Percentiles rank a stretch among this genome's conserved stretches.
Evolutionary conservation across 345 rosid species (phyloP).

Genomic region (Melaleuca alternifolia): DNA sequence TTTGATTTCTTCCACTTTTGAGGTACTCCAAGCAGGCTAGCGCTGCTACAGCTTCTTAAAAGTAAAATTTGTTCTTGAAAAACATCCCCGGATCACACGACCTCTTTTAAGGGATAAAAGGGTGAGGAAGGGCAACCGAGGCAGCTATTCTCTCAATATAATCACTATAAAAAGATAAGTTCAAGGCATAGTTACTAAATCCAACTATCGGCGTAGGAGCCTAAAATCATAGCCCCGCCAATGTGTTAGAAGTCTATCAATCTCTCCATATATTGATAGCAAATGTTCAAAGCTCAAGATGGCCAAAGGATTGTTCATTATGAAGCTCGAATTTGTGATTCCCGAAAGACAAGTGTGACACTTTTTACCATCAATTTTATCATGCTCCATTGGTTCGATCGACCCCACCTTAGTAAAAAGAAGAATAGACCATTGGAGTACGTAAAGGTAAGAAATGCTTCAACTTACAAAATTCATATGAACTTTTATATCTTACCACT

Average conservation of each 20-base stretch:
- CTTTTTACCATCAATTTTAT: neutral
- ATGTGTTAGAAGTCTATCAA: neutral
- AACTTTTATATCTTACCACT: too few species aligned
- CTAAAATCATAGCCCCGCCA: neutral
- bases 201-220: neutral
- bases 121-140: neutral
- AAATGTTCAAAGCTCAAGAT: neutral
- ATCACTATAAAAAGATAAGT: neutral
- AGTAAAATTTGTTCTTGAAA: neutral
- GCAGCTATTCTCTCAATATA: neutral
- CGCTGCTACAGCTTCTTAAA: neutral
- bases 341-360: neutral
- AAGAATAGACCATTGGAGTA: neutral
- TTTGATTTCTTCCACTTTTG: neutral
- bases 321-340: neutral
- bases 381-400: neutral
- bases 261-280: neutral
- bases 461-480: neutral
- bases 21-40: neutral
- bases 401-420: neutral
- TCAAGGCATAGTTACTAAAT: neutral
- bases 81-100: neutral
- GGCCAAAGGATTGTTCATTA: neutral
- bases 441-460: neutral
- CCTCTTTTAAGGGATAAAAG: neutral